A percentile compares a stretch with the other conserved stretches of the same genome.
Conservation (phyloP, 768 basidiomycete species). For the Rhodosporidiobolus odoratus region DNA sequence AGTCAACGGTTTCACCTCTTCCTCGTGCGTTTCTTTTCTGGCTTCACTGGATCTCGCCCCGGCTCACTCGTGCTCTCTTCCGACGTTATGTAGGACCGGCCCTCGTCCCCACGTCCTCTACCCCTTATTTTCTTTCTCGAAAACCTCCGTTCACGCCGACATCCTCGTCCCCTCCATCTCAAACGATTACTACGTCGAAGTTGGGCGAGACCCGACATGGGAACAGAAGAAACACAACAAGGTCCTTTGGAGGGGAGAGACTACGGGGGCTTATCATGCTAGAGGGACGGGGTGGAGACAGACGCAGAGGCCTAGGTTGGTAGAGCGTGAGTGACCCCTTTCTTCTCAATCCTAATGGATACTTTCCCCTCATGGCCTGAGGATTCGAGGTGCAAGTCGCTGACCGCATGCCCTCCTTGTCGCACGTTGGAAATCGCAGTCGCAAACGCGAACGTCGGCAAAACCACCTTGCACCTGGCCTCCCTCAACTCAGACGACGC, state of each 20-base stretch:
- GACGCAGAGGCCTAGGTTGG: conserved; percentile 40
- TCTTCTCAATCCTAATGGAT: not conserved
- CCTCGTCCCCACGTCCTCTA: conserved; percentile 39
- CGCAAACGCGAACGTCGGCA: not conserved
- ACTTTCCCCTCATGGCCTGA: not conserved
- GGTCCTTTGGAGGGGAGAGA: conserved; percentile 50
- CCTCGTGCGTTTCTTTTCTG: conserved; percentile 29
- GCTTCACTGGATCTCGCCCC: not conserved
- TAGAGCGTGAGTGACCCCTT: conserved; percentile 7
- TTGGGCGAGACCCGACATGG: conserved; percentile 44
- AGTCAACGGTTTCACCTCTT: conserved; percentile 44
- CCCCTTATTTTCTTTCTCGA: conserved; percentile 40
- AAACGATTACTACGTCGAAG: conserved; percentile 47
- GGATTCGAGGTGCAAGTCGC: no score
- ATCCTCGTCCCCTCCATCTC: conserved; percentile 48
- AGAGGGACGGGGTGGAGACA: conserved; percentile 36
- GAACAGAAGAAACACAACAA: conserved; percentile 47
- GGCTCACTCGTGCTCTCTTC: not conserved
- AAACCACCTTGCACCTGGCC: conserved; percentile 12
- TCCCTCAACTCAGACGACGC: conserved; percentile 8
- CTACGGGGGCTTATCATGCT: conserved; percentile 44
- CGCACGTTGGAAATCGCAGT: no score
- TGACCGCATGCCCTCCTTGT: not conserved
- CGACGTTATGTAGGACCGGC: conserved; percentile 27
- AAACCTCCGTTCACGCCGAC: conserved; percentile 39